Evolutionary conservation across 2,329 filamentous ascomycete species (phyloP).

Genomic region (Botrytis fabae): DNA sequence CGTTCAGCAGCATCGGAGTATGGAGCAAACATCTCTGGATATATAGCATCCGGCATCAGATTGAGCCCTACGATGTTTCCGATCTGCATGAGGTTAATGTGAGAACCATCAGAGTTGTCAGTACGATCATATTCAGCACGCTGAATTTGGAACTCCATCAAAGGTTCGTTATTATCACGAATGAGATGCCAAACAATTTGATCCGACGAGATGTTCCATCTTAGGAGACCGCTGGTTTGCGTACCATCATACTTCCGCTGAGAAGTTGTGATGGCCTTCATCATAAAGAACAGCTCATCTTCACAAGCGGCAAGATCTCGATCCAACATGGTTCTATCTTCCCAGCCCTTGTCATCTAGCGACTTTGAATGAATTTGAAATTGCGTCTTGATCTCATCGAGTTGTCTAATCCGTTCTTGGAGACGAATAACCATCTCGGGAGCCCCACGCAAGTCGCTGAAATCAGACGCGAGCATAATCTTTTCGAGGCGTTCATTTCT

Average conservation of each 20-base stretch:
- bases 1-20: constrained; percentile 72
- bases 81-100: constrained; percentile 88
- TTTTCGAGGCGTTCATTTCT: constrained; percentile 92
- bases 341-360: constrained; percentile 86
- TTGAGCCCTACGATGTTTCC: constrained; percentile 88
- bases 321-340: constrained; percentile 85
- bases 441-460: constrained; percentile 91
- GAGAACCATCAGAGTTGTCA: constrained; percentile 95
- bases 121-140: constrained; percentile 92
- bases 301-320: constrained; percentile 86
- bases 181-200: constrained; percentile 98
- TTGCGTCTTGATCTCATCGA: constrained; percentile 94
- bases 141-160: constrained; percentile 90
- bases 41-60: constrained; percentile 83
- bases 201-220: constrained; percentile 90
- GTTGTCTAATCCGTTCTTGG: constrained; percentile 87
- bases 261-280: constrained; percentile 98
- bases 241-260: constrained; percentile 80
- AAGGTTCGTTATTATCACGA: constrained; percentile 78
- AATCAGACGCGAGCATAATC: constrained; percentile 98
- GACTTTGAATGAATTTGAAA: constrained; percentile 91
- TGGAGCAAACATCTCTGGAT: constrained; percentile 92
- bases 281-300: constrained; percentile 98
- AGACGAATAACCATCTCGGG: constrained; percentile 90
- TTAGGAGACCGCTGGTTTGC: constrained; percentile 75